phyloP scores from a whole-genome alignment of 2,329 filamentous ascomycete species.

The Aspergillus puulaauensis region DNA sequence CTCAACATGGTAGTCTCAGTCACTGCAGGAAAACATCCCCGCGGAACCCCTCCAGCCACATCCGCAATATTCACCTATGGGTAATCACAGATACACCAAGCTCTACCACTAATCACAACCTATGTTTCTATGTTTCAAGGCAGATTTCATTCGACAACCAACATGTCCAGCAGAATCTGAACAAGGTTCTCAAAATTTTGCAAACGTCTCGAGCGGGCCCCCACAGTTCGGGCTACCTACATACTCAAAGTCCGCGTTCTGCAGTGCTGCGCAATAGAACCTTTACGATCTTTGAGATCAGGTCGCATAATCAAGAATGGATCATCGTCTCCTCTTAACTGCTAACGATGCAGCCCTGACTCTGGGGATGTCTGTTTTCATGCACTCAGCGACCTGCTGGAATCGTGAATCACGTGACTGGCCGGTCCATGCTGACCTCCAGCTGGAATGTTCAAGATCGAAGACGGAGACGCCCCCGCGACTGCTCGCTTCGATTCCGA shows the following conservation, averaged over 20 bases:
- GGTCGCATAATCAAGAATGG: neutral
- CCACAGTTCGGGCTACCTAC: neutral
- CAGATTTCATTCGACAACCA: no score
- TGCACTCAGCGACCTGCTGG: neutral
- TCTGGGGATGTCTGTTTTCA: neutral
- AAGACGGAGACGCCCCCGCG: neutral
- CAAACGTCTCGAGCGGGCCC: neutral
- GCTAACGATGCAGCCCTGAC: neutral
- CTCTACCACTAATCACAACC: neutral
- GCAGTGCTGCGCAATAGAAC: neutral
- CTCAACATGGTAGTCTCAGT: neutral
- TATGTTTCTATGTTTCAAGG: no score
- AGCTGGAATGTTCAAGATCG: constrained; percentile 3
- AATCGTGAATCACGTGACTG: constrained; percentile 7
- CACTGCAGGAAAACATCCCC: neutral
- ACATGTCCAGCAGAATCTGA: neutral
- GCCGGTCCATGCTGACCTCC: neutral
- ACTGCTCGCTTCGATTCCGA: neutral
- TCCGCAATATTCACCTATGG: neutral
- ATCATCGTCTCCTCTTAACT: neutral
- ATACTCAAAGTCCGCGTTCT: neutral
- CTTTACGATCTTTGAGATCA: neutral
- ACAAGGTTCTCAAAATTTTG: neutral
- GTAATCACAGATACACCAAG: neutral
- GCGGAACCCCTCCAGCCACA: neutral